phyloP scores from a whole-genome alignment of 371 early-diverging fungal genomes.

The Mucor circinelloides region DNA sequence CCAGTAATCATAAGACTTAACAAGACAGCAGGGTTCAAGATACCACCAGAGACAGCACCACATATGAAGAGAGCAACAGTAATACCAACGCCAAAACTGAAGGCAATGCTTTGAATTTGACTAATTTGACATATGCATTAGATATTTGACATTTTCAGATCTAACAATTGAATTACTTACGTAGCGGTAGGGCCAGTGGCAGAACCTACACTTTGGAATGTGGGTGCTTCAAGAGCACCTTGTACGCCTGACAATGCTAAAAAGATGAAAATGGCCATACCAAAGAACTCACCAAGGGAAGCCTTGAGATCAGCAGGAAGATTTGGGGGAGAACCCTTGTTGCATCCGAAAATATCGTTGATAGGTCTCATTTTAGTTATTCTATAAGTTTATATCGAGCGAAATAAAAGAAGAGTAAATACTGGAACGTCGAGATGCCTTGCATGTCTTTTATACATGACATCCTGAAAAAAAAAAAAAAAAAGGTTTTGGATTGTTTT shows the following conservation, averaged over 20 bases:
- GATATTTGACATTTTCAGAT: background rate
- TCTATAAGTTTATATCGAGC: background rate
- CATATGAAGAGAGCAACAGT: slow-evolving; percentile 46
- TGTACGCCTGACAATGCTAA: slow-evolving; percentile 56
- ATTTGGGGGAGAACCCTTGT: slow-evolving; percentile 15
- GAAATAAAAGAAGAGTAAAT: background rate
- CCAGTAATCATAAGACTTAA: slow-evolving; percentile 46
- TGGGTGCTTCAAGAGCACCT: slow-evolving; percentile 29
- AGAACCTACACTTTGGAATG: background rate
- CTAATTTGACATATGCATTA: slow-evolving; percentile 4
- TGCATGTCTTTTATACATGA: too few relatives aligned
- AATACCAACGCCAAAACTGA: slow-evolving; percentile 50
- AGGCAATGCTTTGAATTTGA: slow-evolving; percentile 42
- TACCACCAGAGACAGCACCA: slow-evolving; percentile 56
- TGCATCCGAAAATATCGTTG: slow-evolving; percentile 13
- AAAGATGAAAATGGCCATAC: slow-evolving; percentile 61
- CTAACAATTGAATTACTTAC: slow-evolving; percentile 10
- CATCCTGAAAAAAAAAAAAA: background rate
- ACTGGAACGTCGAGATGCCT: too few relatives aligned
- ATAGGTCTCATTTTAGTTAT: slow-evolving; percentile 13
- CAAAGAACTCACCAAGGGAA: slow-evolving; percentile 46
- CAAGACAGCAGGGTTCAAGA: slow-evolving; percentile 63
- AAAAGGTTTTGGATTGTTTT: background rate
- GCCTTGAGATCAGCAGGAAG: slow-evolving; percentile 24
- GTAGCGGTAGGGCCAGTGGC: slow-evolving; percentile 14